Base-by-base conservation (phyloP, 139 green algal species). In the Trebouxia sp. region DNA sequence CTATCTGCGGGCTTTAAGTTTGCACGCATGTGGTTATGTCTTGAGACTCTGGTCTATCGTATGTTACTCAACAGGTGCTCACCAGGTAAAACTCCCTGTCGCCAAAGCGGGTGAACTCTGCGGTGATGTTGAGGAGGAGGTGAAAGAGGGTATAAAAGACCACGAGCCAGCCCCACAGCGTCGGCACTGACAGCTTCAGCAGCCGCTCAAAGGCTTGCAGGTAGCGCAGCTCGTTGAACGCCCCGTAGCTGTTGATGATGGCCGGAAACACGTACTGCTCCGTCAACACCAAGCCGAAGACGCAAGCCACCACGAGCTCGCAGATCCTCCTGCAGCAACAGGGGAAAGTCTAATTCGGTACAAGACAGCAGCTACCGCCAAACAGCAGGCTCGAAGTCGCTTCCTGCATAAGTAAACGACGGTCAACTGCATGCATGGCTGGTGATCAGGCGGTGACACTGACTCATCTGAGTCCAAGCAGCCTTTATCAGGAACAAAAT, bases 11-110 rank as follows among this genome's bases (percentile, higher is more conserved):
- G n/a, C n/a, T n/a, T n/a, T n/a, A n/a, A n/a, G n/a, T n/a, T n/a
- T n/a, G n/a, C n/a, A n/a, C n/a, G n/a, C n/a, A n/a, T n/a, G n/a
- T n/a, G n/a, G n/a, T n/a, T n/a, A n/a, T n/a, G n/a, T n/a, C n/a
- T n/a, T n/a, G n/a, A n/a, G n/a, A n/a, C n/a, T n/a, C n/a, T n/a
- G n/a, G n/a, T n/a, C n/a, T n/a, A n/a, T n/a, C n/a, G n/a, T n/a
- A n/a, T n/a, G n/a, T n/a, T n/a, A n/a, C n/a, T n/a, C n/a, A 35
- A 45, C 75, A 72, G 15, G 26, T 1, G n/a, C 83, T 3, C 65
- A 89, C 89, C 88, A 94, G 93, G 88, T 98, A 98, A 81, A 98
- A 98, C 84, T 97, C 95, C 0, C 95, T 83, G 88, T 98, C 95
- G 0, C 90, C 95, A 83, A 98, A 98, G 37, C 82, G 42, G 39